Conservation (phyloP, 306 rosid species). For the Dryas alaskensis region DNA sequence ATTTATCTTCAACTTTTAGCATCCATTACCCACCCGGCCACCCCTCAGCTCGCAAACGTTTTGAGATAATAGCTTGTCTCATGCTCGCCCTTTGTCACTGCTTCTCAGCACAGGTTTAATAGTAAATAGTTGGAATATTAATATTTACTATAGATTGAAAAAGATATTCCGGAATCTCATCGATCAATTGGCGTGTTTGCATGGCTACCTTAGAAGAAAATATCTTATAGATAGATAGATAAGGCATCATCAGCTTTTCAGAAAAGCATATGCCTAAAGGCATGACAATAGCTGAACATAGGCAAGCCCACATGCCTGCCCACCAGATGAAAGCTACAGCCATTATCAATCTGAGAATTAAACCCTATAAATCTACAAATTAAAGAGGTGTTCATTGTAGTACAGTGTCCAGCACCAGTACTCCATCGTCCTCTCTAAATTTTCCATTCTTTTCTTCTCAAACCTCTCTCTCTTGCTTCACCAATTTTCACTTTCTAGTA, state of each 20-base stretch:
- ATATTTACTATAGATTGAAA: no score
- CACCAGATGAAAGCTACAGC: not conserved
- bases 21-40: no score
- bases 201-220: no score
- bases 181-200: no score
- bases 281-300: not conserved
- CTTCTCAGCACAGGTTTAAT: no score
- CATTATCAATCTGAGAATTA: not conserved
- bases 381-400: not conserved
- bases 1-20: no score
- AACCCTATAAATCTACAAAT: not conserved
- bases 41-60: no score
- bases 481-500: not conserved
- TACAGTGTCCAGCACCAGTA: not conserved
- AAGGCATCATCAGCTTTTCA: not conserved
- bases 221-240: not conserved
- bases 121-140: no score
- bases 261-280: not conserved
- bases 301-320: not conserved
- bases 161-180: no score
- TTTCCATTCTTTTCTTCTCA: not conserved
- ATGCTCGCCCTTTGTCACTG: no score
- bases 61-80: no score
- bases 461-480: not conserved
- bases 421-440: not conserved